Evolutionary conservation across 768 basidiomycete genomes (phyloP).

Genomic region (Tubosaeta sp.): DNA sequence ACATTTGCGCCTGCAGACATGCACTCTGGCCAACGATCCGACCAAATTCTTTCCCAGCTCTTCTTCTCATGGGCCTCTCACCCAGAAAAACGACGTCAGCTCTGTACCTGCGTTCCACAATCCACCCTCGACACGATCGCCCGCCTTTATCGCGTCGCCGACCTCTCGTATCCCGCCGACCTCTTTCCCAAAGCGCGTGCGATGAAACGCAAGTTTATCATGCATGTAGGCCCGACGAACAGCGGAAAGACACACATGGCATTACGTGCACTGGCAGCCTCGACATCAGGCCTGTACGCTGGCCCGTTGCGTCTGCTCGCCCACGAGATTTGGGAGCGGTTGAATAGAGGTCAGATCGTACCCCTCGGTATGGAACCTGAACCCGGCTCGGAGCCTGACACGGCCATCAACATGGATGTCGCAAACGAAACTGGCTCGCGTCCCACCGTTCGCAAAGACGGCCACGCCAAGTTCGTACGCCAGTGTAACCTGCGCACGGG

Average conservation of each 20-base stretch:
- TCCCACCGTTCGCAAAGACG: slow-evolving; percentile 31
- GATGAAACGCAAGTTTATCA: slow-evolving; percentile 72
- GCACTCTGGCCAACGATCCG: slow-evolving; percentile 30
- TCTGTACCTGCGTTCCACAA: slow-evolving; percentile 26
- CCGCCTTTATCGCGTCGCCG: slow-evolving; percentile 35
- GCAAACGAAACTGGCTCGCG: slow-evolving; percentile 17
- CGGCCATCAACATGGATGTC: slow-evolving; percentile 31
- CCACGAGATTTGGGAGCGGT: slow-evolving; percentile 88
- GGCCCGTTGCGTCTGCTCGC: slow-evolving; percentile 92
- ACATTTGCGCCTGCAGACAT: slow-evolving; percentile 30
- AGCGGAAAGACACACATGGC: slow-evolving; percentile 96
- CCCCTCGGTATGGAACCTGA: slow-evolving; percentile 58
- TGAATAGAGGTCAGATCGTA: slow-evolving; percentile 86
- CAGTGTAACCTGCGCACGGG: slow-evolving; percentile 88
- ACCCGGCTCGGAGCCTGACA: slow-evolving; percentile 34
- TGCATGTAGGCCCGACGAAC: slow-evolving; percentile 98
- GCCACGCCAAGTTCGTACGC: slow-evolving; percentile 50
- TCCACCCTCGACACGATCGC: slow-evolving; percentile 37
- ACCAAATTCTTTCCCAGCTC: slow-evolving; percentile 47
- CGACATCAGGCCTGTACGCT: slow-evolving; percentile 74
- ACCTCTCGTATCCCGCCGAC: slow-evolving; percentile 47
- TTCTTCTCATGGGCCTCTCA: slow-evolving; percentile 55
- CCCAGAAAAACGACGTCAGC: slow-evolving; percentile 23
- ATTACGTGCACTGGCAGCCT: slow-evolving; percentile 78
- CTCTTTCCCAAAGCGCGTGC: slow-evolving; percentile 49